Percentiles rank a stretch among this genome's conserved stretches.
Conservation (phyloP, 1,284 basidiomycete genomes). For the Puccinia horiana region DNA sequence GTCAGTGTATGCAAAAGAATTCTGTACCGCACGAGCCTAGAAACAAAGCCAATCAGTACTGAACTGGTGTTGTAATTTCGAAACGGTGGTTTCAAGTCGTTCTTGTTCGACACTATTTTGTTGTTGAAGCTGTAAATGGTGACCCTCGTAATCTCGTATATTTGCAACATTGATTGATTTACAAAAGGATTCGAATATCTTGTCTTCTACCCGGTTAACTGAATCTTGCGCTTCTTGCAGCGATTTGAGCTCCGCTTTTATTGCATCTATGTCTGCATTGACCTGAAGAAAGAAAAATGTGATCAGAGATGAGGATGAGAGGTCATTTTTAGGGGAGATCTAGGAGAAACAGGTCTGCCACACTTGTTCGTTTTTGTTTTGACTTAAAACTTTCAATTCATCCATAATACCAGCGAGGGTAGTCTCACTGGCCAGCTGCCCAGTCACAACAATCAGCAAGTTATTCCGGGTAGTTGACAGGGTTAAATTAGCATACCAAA, state of each 20-base stretch:
- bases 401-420: conserved; percentile 72
- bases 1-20: background rate
- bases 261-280: conserved; percentile 59
- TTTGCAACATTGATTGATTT: conserved; percentile 73
- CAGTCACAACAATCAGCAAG: conserved; percentile 16
- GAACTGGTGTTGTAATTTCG: conserved; percentile 81
- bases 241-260: conserved; percentile 66
- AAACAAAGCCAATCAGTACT: background rate
- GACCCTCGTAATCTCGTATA: conserved; percentile 92
- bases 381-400: conserved; percentile 67
- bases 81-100: conserved; percentile 82
- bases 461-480: background rate
- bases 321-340: background rate
- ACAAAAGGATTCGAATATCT: conserved; percentile 79
- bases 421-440: conserved; percentile 66
- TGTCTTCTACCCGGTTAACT: conserved; percentile 77
- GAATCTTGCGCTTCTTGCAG: conserved; percentile 62
- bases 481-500: conserved; percentile 65
- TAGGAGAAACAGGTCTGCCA: conserved; percentile 19
- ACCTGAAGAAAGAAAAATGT: background rate
- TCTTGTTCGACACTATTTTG: conserved; percentile 82
- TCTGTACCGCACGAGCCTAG: background rate
- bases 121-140: conserved; percentile 81
- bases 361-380: conserved; percentile 71
- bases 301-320: background rate